Evolutionary conservation across 306 rosid species (phyloP).

Genomic region (Parietaria judaica): DNA sequence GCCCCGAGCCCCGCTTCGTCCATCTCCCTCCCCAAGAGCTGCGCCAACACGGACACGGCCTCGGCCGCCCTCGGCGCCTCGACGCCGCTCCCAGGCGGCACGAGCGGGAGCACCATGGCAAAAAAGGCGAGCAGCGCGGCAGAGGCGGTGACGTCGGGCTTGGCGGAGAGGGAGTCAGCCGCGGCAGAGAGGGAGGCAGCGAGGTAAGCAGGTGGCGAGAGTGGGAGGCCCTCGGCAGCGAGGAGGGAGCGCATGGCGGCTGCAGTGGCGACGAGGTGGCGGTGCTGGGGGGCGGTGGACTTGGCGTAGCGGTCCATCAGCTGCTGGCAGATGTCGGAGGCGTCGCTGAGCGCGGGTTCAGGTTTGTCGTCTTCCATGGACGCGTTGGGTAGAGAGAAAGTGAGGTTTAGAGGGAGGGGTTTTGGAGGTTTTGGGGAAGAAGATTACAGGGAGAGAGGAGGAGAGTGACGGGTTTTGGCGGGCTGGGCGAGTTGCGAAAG

Average conservation of each 20-base stretch:
- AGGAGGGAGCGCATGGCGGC: conserved; percentile 69
- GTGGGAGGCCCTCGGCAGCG: conserved; percentile 56
- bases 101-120: conserved; percentile 52
- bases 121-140: conserved; percentile 60
- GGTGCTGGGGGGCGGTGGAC: conserved; percentile 78
- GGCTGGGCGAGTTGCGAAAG: no score
- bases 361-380: conserved; percentile 43
- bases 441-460: no score
- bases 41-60: conserved; percentile 37
- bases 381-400: background rate
- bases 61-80: conserved; percentile 36
- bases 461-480: no score
- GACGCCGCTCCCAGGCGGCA: conserved; percentile 34
- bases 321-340: conserved; percentile 66
- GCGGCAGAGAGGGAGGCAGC: conserved; percentile 59
- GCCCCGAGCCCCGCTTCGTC: conserved; percentile 43
- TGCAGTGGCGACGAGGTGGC: conserved; percentile 79
- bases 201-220: conserved; percentile 60
- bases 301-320: conserved; percentile 86
- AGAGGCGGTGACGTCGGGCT: conserved; percentile 44
- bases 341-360: conserved; percentile 31
- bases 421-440: no score
- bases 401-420: no score
- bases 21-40: conserved; percentile 33
- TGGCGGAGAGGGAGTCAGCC: conserved; percentile 25